phyloP scores from a whole-genome alignment of 345 rosid genomes.

The Geranium brycei region DNA sequence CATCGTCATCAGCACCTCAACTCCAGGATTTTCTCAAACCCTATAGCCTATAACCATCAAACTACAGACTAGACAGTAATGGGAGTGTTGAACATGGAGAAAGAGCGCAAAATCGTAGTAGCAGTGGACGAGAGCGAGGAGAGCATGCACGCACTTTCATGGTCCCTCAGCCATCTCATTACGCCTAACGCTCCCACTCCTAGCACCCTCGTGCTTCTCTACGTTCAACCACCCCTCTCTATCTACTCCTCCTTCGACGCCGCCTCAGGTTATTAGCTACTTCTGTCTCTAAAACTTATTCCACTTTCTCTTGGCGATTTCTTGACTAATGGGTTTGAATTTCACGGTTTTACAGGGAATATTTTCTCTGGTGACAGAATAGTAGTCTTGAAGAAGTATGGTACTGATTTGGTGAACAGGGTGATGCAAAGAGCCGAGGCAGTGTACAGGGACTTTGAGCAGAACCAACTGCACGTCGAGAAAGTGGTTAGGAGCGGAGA shows the following conservation, averaged over 20 bases:
- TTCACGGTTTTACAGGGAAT: slow-evolving; percentile 25
- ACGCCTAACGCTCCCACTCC: slow-evolving; percentile 14
- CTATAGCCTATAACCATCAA: not conserved
- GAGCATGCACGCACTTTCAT: slow-evolving; percentile 84
- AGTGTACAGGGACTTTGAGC: slow-evolving; percentile 29
- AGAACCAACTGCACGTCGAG: slow-evolving; percentile 19
- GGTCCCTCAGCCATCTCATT: slow-evolving; percentile 61
- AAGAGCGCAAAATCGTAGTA: slow-evolving; percentile 40
- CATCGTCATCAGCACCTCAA: not conserved
- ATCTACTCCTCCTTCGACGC: slow-evolving; percentile 51
- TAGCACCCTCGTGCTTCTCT: slow-evolving; percentile 50
- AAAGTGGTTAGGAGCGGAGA: slow-evolving; percentile 64
- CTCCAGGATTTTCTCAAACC: too few relatives aligned
- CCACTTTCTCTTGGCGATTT: not conserved
- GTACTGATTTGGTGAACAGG: slow-evolving; percentile 34
- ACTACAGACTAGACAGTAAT: not conserved
- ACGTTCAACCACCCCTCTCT: slow-evolving; percentile 69
- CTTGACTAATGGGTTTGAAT: not conserved
- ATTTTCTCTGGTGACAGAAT: slow-evolving; percentile 39
- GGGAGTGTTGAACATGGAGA: slow-evolving; percentile 11
- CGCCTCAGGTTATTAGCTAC: slow-evolving; percentile 37
- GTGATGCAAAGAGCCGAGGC: slow-evolving; percentile 73
- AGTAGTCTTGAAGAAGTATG: slow-evolving; percentile 37
- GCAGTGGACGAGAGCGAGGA: slow-evolving; percentile 86
- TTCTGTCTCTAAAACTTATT: too few relatives aligned